Base-by-base conservation (phyloP, 2,329 filamentous ascomycete genomes). In the Pseudogymnoascus sp. region DNA sequence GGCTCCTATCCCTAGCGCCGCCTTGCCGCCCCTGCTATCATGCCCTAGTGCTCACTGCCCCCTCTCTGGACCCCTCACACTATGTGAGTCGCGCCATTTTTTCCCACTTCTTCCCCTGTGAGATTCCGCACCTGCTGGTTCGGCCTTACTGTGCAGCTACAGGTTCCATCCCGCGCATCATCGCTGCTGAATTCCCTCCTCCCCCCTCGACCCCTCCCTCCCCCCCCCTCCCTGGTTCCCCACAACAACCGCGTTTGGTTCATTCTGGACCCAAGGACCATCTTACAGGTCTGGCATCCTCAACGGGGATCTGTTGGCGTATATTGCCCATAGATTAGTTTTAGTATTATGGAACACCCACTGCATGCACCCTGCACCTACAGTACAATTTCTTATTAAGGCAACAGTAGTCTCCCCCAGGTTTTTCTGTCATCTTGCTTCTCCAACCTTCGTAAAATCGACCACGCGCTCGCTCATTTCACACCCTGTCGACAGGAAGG, bases 361-460 rank as follows among this genome's bases (percentile, higher is more conserved):
- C 29, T 35, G 29, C 29, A 56, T 35, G 50, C 50, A 56, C 50
- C 50, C 29, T 56, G 50, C 29, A 56, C 29, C 2, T 33, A 33
- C 26, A 33, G 50, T 56, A 56, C 29, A 21, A 56, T 56, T 56
- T 56, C 50, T 56, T 56, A 56, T 56, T 56, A 56, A 56, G 50
- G 50, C 50, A 56, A 56, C 50, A 56, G 50, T 56, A 56, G 50
- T 33, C 50, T 56, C 50, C 50, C 50, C 50, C 50, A 21, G 50
- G 50, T 56, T 56, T 56, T 56, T 21, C 29, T 56, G 29, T 33
- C 50, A 35, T 11, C 15, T 35, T 35, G 29, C 50, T 56, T 33
- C 50, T 35, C 50, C 29, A 13, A 21, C 15, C 29, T 19, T 35
- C 50, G 29, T 56, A 33, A n/a, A 56, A 56, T 33, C 50, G 29